Conservation (phyloP, 305 asterid species). For the Fraxinus velutina region DNA sequence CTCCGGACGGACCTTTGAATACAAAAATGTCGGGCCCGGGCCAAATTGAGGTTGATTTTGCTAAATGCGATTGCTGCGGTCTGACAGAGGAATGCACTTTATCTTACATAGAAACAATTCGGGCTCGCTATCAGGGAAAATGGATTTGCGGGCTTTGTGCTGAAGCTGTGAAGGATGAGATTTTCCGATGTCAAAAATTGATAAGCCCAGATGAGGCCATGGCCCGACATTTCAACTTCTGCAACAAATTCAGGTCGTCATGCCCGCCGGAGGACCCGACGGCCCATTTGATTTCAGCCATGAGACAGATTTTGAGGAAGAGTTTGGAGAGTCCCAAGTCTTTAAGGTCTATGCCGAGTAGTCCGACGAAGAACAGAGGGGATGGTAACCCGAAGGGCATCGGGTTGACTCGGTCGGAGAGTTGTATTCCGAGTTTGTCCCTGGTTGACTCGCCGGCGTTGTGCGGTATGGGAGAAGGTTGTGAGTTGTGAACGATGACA, state of each 20-base stretch:
- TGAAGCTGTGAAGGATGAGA: slow-evolving; percentile 85
- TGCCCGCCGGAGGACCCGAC: slow-evolving; percentile 69
- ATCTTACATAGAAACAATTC: slow-evolving; percentile 60
- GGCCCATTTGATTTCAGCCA: slow-evolving; percentile 58
- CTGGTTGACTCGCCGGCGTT: slow-evolving; percentile 43
- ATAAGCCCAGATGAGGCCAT: slow-evolving; percentile 82
- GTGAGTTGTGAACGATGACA: neutral
- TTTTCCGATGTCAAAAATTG: slow-evolving; percentile 59
- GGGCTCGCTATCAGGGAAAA: slow-evolving; percentile 74
- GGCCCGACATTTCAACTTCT: slow-evolving; percentile 72
- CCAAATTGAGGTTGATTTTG: slow-evolving; percentile 58
- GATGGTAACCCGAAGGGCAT: slow-evolving; percentile 22
- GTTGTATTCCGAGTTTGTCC: slow-evolving; percentile 62
- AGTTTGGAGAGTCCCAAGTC: slow-evolving; percentile 65
- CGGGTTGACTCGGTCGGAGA: slow-evolving; percentile 54
- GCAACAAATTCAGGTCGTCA: slow-evolving; percentile 62
- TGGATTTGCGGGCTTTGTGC: slow-evolving; percentile 95
- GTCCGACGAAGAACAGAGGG: slow-evolving; percentile 44
- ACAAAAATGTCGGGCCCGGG: slow-evolving; percentile 20
- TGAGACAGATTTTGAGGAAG: slow-evolving; percentile 68
- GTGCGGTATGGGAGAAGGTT: slow-evolving; percentile 34
- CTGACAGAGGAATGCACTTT: slow-evolving; percentile 83
- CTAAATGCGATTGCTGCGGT: slow-evolving; percentile 83
- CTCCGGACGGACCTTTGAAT: slow-evolving; percentile 42
- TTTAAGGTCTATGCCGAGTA: slow-evolving; percentile 58